phyloP scores from a whole-genome alignment of 2,329 filamentous ascomycete species.

The Ceratocystis diversiconidia region DNA sequence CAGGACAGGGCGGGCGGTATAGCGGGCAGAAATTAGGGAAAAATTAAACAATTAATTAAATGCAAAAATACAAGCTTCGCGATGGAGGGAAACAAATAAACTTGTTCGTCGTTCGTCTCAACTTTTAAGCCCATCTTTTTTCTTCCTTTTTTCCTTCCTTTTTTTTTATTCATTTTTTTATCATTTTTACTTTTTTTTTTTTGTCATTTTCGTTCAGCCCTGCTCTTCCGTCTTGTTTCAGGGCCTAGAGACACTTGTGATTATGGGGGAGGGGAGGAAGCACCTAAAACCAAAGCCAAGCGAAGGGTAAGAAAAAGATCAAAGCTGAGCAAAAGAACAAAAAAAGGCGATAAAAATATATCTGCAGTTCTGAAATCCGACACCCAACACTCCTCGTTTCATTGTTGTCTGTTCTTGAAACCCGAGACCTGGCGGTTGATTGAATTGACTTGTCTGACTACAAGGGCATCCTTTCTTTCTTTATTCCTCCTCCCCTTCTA shows the following conservation, averaged over 20 bases:
- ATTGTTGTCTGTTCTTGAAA: not conserved
- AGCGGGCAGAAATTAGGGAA: not conserved
- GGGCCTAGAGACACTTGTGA: not conserved
- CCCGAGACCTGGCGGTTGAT: not conserved
- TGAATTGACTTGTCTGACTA: not conserved
- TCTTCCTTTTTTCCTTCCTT: not conserved
- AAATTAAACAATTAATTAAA: slow-evolving; percentile 9
- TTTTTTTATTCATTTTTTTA: not conserved
- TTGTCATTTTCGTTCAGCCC: not conserved
- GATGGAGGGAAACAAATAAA: not conserved
- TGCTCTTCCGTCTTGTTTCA: not conserved
- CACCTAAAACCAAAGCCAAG: not conserved
- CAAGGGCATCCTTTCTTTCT: not conserved
- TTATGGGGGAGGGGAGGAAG: not conserved
- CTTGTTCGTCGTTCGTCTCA: not conserved
- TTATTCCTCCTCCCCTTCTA: not conserved
- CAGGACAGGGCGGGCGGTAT: not conserved
- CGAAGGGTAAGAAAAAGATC: not conserved
- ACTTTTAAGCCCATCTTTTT: not conserved
- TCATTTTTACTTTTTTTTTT: not conserved
- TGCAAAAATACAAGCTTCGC: not conserved
- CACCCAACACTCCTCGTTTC: not conserved
- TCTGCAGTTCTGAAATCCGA: not conserved
- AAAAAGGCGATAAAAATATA: not conserved
- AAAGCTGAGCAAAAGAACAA: not conserved